phyloP scores from a whole-genome alignment of 345 rosid species.

The Odontarrhena argentea region DNA sequence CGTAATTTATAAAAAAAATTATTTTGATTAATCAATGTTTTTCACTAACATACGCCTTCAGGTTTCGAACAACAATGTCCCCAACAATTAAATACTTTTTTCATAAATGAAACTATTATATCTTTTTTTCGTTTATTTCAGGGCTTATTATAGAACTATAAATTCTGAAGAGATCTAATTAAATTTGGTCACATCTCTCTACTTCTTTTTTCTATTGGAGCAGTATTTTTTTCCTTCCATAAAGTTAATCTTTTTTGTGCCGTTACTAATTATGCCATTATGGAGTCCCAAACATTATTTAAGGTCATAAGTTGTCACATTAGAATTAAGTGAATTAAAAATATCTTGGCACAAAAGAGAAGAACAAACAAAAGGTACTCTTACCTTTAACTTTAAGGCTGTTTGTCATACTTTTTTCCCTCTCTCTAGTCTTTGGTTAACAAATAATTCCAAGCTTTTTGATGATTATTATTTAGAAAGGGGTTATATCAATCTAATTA shows the following conservation, averaged over 20 bases:
- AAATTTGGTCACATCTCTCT: slow-evolving; percentile 24
- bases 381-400: slow-evolving; percentile 43
- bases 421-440: slow-evolving; percentile 13
- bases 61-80: slow-evolving; percentile 32
- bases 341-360: not conserved
- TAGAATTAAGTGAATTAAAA: not conserved
- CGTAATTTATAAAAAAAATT: not conserved
- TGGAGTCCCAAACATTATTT: not conserved
- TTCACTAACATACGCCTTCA: slow-evolving; percentile 13
- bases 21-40: slow-evolving; percentile 7
- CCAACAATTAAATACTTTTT: not conserved
- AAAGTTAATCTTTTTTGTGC: not conserved
- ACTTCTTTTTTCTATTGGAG: slow-evolving; percentile 13
- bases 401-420: slow-evolving; percentile 19
- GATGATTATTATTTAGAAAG: slow-evolving; percentile 22
- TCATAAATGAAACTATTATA: too few species aligned
- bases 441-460: slow-evolving; percentile 31
- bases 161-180: slow-evolving; percentile 14
- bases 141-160: slow-evolving; percentile 2
- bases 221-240: slow-evolving; percentile 8
- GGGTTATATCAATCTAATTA: not conserved
- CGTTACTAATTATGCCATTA: slow-evolving; percentile 1
- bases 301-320: slow-evolving; percentile 7
- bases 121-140: not conserved
- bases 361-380: slow-evolving; percentile 28